Base-by-base conservation (phyloP, 139 green algal species). In the Choricystis sp. region DNA sequence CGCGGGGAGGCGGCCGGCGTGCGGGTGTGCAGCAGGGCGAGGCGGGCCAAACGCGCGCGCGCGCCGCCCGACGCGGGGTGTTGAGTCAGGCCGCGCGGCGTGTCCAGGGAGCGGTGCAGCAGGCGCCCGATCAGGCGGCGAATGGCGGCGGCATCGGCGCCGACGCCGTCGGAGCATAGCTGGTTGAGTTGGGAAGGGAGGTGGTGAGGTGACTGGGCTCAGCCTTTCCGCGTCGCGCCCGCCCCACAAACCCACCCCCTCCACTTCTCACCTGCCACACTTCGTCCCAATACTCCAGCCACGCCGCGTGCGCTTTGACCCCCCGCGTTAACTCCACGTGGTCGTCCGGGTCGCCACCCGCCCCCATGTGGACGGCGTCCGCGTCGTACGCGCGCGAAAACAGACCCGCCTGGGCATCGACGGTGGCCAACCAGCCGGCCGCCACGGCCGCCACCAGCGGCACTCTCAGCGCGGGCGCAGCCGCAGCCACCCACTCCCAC, bases 401-500 rank as follows among this genome's bases (percentile, higher is more conserved):
- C 5, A 92, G 72, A 14, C 85, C 85, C 57, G 83, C 21, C 0
- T 69, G 59, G 2, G 69, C 66, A 22, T 84, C 69, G 0, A 79
- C 63, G 0, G 75, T 85, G 58, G 30, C 69, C 3, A 70, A 40
- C 83, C 83, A 89, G 3, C 77, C 80, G n/a, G 70, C 66, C 1
- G 66, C 63, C 2, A 85, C 30, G 25, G 79, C 71, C 2, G 56
- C 65, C 23, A 86, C 66, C 9, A 94, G 76, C 1, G 71, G 68
- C 16, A 81, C 61, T 29, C 83, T 70, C 29, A 75, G 66, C 21
- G 22, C 60, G 19, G 71, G 68, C 4, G 64, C 56, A 22, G 78
- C 71, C 23, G 76, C 79, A 22, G 58, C 55, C 23, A 86, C 68
- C 86, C 84, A 85, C n/a, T 68, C 69, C 78, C 79, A 86, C 4